A percentile compares a stretch with the other conserved stretches of the same genome.
These are phyloP conservation scores for Coffea eugenioides DNA, from an alignment of 257 asterid genomes.

Conservation along the genomic window DNA sequence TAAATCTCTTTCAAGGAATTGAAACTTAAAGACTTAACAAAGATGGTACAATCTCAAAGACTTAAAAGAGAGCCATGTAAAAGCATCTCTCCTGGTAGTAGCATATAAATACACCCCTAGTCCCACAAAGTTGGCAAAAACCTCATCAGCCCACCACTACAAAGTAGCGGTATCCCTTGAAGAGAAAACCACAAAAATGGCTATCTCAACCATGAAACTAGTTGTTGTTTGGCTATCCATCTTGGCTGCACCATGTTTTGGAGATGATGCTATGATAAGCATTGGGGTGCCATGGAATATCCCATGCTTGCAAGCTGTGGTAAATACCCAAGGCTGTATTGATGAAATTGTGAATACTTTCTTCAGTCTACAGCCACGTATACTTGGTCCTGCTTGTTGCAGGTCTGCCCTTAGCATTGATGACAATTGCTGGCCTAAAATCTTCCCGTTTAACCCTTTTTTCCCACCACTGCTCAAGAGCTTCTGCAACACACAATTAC, in stretches of 20 bases:
- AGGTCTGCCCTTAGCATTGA: slow-evolving; percentile 21
- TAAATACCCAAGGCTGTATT: slow-evolving; percentile 20
- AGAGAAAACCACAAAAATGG: not conserved
- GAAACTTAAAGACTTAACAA: not conserved
- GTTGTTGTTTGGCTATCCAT: not conserved
- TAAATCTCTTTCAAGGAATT: not conserved
- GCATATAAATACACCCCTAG: not conserved
- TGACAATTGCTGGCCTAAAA: slow-evolving; percentile 29
- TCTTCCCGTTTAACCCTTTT: slow-evolving; percentile 23
- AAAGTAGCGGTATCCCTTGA: not conserved
- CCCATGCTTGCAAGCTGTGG: slow-evolving; percentile 27
- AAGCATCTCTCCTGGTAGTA: not conserved
- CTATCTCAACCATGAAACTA: not conserved
- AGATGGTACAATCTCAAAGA: not conserved
- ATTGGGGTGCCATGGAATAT: slow-evolving; percentile 10
- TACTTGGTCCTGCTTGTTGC: slow-evolving; percentile 33
- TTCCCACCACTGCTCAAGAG: slow-evolving; percentile 15
- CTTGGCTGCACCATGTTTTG: slow-evolving; percentile 5
- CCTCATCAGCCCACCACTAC: not conserved
- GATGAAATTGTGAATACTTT: slow-evolving; percentile 24
- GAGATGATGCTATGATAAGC: not conserved
- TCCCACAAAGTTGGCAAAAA: not conserved
- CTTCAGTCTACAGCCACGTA: slow-evolving; percentile 5
- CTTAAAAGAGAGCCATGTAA: not conserved
- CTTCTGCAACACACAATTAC: slow-evolving; percentile 2